phyloP scores from a whole-genome alignment of 2,329 filamentous ascomycete genomes.

The Trichoderma citrinoviride region DNA sequence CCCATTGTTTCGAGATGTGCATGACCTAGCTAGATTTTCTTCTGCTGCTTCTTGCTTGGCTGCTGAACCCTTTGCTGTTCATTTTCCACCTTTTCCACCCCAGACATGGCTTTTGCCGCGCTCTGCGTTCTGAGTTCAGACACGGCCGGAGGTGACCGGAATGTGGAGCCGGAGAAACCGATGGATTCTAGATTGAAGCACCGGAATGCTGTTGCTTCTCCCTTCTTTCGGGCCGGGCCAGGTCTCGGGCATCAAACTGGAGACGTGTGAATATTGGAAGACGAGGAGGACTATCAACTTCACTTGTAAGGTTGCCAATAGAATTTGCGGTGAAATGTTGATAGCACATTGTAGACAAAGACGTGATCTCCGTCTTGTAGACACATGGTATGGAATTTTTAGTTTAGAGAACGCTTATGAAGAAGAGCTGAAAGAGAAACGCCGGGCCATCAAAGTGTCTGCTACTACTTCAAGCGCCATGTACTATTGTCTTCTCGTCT shows the following conservation, averaged over 20 bases:
- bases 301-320: background rate
- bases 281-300: background rate
- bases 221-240: conserved; percentile 6
- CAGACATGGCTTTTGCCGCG: conserved; percentile 8
- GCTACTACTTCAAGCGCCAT: too few relatives aligned
- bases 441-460: too few relatives aligned
- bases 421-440: too few relatives aligned
- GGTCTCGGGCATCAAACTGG: background rate
- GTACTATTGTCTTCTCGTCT: too few relatives aligned
- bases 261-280: background rate
- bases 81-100: background rate
- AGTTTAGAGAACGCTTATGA: too few relatives aligned
- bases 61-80: conserved; percentile 1
- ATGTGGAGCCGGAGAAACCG: conserved; percentile 22
- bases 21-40: conserved; percentile 11
- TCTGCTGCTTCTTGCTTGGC: background rate
- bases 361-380: too few relatives aligned
- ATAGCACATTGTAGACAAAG: too few relatives aligned
- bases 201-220: background rate
- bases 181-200: conserved; percentile 3
- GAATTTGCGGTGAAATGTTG: too few relatives aligned
- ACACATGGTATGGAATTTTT: background rate
- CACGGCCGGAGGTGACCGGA: conserved; percentile 13
- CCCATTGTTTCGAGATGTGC: conserved; percentile 15
- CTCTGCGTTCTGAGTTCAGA: conserved; percentile 11